Evolutionary conservation across 257 asterid species (phyloP), one percentile per base, ranked within the genome.

Genomic region (Solanum chilense): DNA sequence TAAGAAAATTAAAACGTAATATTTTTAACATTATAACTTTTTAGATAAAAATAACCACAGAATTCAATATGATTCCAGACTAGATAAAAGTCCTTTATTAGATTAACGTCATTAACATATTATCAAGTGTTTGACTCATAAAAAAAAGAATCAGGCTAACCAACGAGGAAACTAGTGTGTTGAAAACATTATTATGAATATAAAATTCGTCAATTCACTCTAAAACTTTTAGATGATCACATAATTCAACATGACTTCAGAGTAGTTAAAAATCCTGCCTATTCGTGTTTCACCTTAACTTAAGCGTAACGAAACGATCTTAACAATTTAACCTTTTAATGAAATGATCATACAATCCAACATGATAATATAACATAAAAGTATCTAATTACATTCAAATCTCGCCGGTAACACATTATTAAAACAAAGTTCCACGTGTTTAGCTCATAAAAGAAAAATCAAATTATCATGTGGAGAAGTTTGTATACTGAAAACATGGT

Each of bases 21-120:
- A 9, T 71, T 18, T 35, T 21, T 35, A 71, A 71, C 10, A 0
- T 2, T 69, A 6, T 6, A 69, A 68, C 0, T 0, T 69, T 69
- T 69, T 14, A 69, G 39, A 14, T 69, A 0, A 15, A 7, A 1
- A 31, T 69, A 18, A 31, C 0, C 0, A 14, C 0, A 18, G 4
- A 8, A 33, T 70, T 18, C 1, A 31, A 16, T 0, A 1, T 33
- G 44, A 70, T 31, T 8, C 9, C 7, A 70, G 0, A 70, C 0
- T 7, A 31, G 2, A 2, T 13, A 33, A 3, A 33, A 5, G 6
- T 8, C 7, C 0, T 70, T 16, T 70, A 1, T 70, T 70, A 4
- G 42, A 70, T 3, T 70, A 4, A 8, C n/a, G 0, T 7, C 7
- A 0, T 0, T 2, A 68, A 33, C 44, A 33, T 1, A 2, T 70